Evolutionary conservation across 169 alveolate genomes (phyloP).

Genomic region (Plasmodium malariae): DNA sequence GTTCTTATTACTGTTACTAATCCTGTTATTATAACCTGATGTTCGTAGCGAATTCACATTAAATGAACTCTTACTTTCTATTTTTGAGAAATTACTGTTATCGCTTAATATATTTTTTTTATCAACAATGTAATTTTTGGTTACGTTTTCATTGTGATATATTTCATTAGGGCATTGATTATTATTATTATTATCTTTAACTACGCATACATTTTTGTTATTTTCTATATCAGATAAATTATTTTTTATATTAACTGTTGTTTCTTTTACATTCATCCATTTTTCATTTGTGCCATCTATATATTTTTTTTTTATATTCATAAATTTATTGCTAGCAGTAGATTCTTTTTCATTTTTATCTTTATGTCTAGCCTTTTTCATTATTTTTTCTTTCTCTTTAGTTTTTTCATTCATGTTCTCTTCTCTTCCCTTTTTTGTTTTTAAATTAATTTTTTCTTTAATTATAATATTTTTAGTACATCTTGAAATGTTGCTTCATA

Average conservation of each 20-base stretch:
- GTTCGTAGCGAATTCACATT: conserved; percentile 4
- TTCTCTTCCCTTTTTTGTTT: conserved; percentile 30
- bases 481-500: conserved; percentile 18
- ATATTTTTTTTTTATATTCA: conserved; percentile 7
- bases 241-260: conserved; percentile 1
- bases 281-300: conserved; percentile 2
- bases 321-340: not conserved
- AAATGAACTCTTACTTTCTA: not conserved
- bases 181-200: not conserved
- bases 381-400: not conserved
- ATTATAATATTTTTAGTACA: conserved; percentile 31
- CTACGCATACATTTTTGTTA: conserved; percentile 9
- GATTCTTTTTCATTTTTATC: not conserved
- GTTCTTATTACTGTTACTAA: not conserved
- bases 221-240: not conserved
- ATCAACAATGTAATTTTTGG: not conserved
- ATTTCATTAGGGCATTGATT: not conserved
- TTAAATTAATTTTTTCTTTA: not conserved
- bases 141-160: not conserved
- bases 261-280: not conserved
- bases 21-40: no score
- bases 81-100: not conserved
- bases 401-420: not conserved
- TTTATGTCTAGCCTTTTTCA: not conserved
- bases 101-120: conserved; percentile 11